These are phyloP conservation scores for Clarireedia paspali DNA, from an alignment of 2,329 filamentous ascomycete species.

Conservation along the genomic window DNA sequence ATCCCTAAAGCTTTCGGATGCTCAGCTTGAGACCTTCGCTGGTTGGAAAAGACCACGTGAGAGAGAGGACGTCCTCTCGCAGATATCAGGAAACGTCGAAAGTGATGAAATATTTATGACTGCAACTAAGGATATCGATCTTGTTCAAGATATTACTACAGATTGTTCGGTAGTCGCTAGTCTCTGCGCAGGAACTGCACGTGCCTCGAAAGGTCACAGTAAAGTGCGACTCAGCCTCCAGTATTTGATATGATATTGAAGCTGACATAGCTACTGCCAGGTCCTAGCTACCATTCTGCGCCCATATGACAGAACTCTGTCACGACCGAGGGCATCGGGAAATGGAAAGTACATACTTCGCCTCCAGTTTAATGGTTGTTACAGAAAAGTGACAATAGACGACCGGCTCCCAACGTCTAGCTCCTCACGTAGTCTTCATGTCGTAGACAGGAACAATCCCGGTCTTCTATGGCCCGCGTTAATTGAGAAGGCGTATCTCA, in stretches of 20 bases:
- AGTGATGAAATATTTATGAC: conserved; percentile 45
- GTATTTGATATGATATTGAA: not conserved
- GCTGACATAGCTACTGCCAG: conserved; percentile 32
- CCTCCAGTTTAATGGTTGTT: conserved; percentile 95
- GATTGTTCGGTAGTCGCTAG: conserved; percentile 97
- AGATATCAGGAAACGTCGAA: not conserved
- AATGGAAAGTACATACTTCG: conserved; percentile 87
- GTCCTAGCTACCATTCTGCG: conserved; percentile 66
- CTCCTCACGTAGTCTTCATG: conserved; percentile 70
- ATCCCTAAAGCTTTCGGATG: conserved; percentile 63
- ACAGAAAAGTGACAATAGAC: conserved; percentile 79
- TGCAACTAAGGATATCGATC: conserved; percentile 56
- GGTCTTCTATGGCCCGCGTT: conserved; percentile 84
- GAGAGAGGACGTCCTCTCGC: conserved; percentile 37
- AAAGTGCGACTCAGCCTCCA: conserved; percentile 42
- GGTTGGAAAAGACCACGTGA: conserved; percentile 76
- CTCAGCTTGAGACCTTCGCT: conserved; percentile 68
- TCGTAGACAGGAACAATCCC: conserved; percentile 77
- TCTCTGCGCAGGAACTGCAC: conserved; percentile 71
- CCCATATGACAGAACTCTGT: conserved; percentile 57
- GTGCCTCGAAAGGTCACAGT: conserved; percentile 59
- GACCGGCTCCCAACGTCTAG: conserved; percentile 76
- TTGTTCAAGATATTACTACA: conserved; percentile 91
- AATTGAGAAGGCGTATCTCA: conserved; percentile 92
- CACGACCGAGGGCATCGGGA: conserved; percentile 55